Evolutionary conservation across 1,284 basidiomycete genomes (phyloP).

Genomic region (Phlebopus sp.): DNA sequence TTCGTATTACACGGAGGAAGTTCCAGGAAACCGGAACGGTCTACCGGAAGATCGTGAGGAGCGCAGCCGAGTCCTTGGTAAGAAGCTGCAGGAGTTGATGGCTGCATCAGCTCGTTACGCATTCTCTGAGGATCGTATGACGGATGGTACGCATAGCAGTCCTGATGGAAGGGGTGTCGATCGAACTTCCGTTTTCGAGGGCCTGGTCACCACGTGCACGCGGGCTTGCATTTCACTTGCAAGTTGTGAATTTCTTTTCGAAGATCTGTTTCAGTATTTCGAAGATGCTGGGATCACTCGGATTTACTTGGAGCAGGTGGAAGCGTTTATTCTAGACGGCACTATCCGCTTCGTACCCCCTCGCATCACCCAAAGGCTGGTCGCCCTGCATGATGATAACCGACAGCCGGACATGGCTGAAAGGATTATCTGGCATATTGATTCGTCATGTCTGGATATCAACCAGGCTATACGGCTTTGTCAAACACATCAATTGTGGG

Average conservation of each 20-base stretch:
- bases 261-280: slow-evolving; percentile 90
- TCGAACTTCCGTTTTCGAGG: slow-evolving; percentile 86
- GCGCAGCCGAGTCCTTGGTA: slow-evolving; percentile 67
- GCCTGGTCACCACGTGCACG: slow-evolving; percentile 78
- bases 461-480: slow-evolving; percentile 91
- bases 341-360: slow-evolving; percentile 78
- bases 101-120: slow-evolving; percentile 84
- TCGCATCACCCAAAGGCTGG: slow-evolving; percentile 81
- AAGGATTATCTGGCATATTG: slow-evolving; percentile 93
- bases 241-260: slow-evolving; percentile 85
- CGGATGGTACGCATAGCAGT: slow-evolving; percentile 81
- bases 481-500: slow-evolving; percentile 80
- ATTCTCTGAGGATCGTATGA: slow-evolving; percentile 93
- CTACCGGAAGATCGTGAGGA: slow-evolving; percentile 68
- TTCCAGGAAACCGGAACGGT: slow-evolving; percentile 85
- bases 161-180: slow-evolving; percentile 89
- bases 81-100: slow-evolving; percentile 82
- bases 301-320: slow-evolving; percentile 87
- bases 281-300: slow-evolving; percentile 80
- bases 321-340: slow-evolving; percentile 80
- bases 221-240: slow-evolving; percentile 80
- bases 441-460: slow-evolving; percentile 88
- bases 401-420: slow-evolving; percentile 79
- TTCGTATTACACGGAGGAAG: slow-evolving; percentile 80
- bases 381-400: slow-evolving; percentile 75